Evolutionary conservation across 2,329 filamentous ascomycete species (phyloP), one percentile per base, ranked within the genome.

Genomic region (Leptographium procerum): DNA sequence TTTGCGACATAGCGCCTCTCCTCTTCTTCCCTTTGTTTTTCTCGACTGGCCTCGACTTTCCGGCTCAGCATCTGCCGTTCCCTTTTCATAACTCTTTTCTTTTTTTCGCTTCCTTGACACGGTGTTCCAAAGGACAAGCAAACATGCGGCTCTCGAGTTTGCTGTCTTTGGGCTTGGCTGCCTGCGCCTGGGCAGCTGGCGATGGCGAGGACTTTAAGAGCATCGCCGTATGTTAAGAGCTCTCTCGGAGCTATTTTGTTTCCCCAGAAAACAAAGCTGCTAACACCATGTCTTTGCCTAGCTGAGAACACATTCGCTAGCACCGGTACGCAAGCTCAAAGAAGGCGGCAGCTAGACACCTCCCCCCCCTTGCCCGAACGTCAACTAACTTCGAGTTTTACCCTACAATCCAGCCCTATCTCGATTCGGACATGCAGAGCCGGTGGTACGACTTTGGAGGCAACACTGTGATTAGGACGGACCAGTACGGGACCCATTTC

Each of bases 401-500:
- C 16, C 10, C 48, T 6, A 11, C n/a, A 13, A 6, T 54, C 24
- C 69, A 96, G 88, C 94, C 94, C 62, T 99, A 96, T 75, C 84
- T 99, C 66, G 94, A 99, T 75, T 94, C 91, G 61, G 94, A 97
- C 73, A 91, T 97, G 86, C 88, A 95, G 76, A 96, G 89, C 76
- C 87, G 94, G 70, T 99, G 94, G 92, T 99, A 92, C 75, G 94
- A 99, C 76, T 99, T 95, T 81, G 94, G 94, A 70, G 94, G 92
- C 69, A 91, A 96, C 75, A 90, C 92, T 47, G 86, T 99, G 67
- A 82, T 96, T 67, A 78, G 83, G 66, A 84, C 83, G 64, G 83
- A 86, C 70, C 80, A 80, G 83, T 86, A 83, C 63, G 80, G 29
- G 22, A 26, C 19, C 11, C 24, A 36, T 55, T n/a, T 24, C 50